phyloP scores from a whole-genome alignment of 768 basidiomycete genomes.

The Candolleomyces efflorescens region DNA sequence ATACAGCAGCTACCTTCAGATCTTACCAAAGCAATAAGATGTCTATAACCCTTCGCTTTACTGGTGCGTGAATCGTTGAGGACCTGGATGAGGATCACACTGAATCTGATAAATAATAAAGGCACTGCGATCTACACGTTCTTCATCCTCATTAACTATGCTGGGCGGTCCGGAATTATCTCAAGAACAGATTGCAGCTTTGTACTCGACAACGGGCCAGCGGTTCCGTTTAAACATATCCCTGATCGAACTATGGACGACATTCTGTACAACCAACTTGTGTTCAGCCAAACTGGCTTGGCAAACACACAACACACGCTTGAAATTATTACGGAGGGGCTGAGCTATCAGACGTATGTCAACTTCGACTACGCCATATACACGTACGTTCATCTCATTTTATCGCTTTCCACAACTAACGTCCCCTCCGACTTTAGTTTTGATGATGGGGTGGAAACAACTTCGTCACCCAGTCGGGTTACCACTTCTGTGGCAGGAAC shows the following conservation, averaged over 20 bases:
- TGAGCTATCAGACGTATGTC: neutral
- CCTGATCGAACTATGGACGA: conserved; percentile 8
- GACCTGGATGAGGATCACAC: neutral
- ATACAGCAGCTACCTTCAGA: conserved; percentile 27
- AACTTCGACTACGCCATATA: conserved; percentile 13
- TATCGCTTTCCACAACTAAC: no score
- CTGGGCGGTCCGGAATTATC: conserved; percentile 12
- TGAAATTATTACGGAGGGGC: neutral
- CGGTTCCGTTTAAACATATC: conserved; percentile 13
- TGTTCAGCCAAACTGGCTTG: conserved; percentile 14
- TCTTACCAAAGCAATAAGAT: conserved; percentile 14
- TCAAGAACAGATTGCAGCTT: conserved; percentile 19
- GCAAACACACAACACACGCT: conserved; percentile 1
- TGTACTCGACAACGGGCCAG: conserved; percentile 14
- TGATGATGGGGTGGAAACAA: no score
- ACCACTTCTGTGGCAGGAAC: no score
- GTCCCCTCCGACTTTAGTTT: no score
- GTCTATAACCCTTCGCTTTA: conserved; percentile 24
- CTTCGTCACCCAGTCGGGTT: no score
- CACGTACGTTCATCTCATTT: conserved; percentile 5
- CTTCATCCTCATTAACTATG: conserved; percentile 32
- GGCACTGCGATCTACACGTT: conserved; percentile 35
- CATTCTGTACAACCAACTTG: conserved; percentile 15
- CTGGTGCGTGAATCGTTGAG: conserved; percentile 11
- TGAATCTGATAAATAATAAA: conserved; percentile 2